Conservation (phyloP, 2,329 filamentous ascomycete species). For the Emergomyces pasteurianus region DNA sequence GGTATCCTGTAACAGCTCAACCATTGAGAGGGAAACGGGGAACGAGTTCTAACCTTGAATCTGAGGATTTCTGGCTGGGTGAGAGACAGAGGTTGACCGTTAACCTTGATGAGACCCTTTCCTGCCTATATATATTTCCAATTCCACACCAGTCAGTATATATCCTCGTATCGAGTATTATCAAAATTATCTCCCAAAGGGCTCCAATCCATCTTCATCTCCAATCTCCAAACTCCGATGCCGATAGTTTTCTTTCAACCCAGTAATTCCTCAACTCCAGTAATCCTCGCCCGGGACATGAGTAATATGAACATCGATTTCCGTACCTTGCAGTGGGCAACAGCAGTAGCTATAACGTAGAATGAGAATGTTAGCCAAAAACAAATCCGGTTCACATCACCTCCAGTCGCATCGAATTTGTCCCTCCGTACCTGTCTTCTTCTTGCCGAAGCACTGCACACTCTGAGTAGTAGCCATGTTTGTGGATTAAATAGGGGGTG, state of each 20-base stretch:
- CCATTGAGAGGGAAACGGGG: neutral
- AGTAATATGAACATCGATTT: conserved; percentile 4
- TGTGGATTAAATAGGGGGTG: conserved; percentile 36
- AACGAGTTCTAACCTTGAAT: conserved; percentile 61
- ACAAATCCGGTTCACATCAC: neutral
- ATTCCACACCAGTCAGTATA: neutral
- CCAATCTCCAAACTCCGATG: neutral
- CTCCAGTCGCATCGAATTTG: neutral
- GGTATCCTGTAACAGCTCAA: neutral
- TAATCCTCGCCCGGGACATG: neutral
- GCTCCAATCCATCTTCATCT: neutral
- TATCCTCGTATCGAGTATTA: neutral
- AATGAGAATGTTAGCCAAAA: conserved; percentile 13
- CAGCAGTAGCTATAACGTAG: conserved; percentile 54
- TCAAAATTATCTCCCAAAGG: neutral
- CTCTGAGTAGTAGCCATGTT: conserved; percentile 69
- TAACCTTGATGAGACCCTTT: conserved; percentile 95
- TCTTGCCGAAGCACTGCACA: conserved; percentile 99
- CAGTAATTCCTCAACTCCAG: conserved; percentile 7
- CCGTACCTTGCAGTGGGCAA: conserved; percentile 86
- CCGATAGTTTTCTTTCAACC: neutral
- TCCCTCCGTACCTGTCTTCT: conserved; percentile 54
- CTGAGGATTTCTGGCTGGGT: conserved; percentile 94
- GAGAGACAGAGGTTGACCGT: conserved; percentile 88
- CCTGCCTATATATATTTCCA: conserved; percentile 42